Base-by-base conservation (phyloP, 1,139 yeast species). In the Zygosaccharomyces pseudobailii region DNA sequence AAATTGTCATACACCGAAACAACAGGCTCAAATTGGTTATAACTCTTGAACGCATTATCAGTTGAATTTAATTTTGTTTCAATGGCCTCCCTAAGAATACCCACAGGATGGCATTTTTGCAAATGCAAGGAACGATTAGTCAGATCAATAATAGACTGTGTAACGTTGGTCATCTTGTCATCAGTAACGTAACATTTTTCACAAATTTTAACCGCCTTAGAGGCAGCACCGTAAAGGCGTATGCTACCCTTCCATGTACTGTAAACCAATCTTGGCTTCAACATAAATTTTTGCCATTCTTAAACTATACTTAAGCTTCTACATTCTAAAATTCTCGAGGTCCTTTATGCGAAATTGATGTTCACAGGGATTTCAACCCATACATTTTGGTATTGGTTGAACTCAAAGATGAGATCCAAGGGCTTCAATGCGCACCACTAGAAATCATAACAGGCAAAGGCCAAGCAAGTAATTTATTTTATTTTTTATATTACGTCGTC, bases 1-100 rank as follows among this genome's bases (percentile, higher is more conserved):
- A 94, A 92, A 65, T 92, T 92, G 60, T 90, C 87, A 59, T 71
- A 79, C 2, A 80, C 84, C 5, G 92, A 75, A 1, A 92, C 98
- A 3, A 80, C 87, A 0, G 98, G 97, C 51, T 77, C 74, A 69
- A 89, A 87, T 51, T 86, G 79, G 62, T 85, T 86, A 69, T 84
- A 89, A 17, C 57, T 52, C 6, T 46, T 45, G 58, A 82, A 82
- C 0, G 95, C 84, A 66, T 85, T 86, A 1, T 92, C 95, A 51
- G 82, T 68, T 0, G 77, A 80, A 33, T 73, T 58, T 61, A 92
- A 80, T 53, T 83, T 80, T 17, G 67, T 69, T 63, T 90, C 95
- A 44, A 92, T 81, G 52, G 90, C 71, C 20, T 79, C 75, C 37
- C 90, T 76, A 28, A 92, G 74, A 47, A 90, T 90, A 6, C 97